A percentile compares a stretch with the other conserved stretches of the same genome.
These are phyloP conservation scores for Poa pratensis DNA, from an alignment of 176 grass and related monocot species.

Conservation along the genomic window DNA sequence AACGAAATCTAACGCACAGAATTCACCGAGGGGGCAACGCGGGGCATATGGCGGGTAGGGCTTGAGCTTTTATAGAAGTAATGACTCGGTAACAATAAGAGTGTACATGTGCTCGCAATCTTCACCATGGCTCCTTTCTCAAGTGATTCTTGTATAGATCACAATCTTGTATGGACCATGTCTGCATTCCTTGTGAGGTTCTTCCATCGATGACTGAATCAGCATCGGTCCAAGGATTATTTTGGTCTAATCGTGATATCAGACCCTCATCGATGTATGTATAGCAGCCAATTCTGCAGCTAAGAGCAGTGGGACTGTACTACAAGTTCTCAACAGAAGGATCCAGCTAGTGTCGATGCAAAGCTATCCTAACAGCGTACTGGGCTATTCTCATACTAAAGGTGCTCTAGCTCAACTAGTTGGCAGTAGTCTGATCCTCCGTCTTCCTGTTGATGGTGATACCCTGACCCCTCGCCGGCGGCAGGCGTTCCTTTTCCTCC, in stretches of 20 bases:
- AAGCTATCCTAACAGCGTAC: slow-evolving; percentile 38
- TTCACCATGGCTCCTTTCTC: not conserved
- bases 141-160: not conserved
- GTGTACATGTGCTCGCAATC: too few relatives aligned
- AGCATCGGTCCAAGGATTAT: not conserved
- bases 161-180: not conserved
- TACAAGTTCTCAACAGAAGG: slow-evolving; percentile 3
- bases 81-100: too few relatives aligned
- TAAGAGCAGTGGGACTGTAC: slow-evolving; percentile 6
- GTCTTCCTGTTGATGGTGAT: slow-evolving; percentile 46
- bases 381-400: not conserved
- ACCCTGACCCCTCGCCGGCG: slow-evolving; percentile 34
- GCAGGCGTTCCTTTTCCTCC: slow-evolving; percentile 72
- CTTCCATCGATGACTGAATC: not conserved
- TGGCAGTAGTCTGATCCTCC: slow-evolving; percentile 31
- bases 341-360: not conserved
- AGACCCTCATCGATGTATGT: not conserved
- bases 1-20: too few relatives aligned
- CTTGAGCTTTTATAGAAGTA: too few relatives aligned
- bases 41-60: too few relatives aligned
- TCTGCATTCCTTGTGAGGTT: not conserved
- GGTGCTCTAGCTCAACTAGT: slow-evolving; percentile 27
- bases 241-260: not conserved
- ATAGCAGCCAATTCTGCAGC: not conserved
- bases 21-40: too few relatives aligned